A percentile compares a stretch with the other conserved stretches of the same genome.
Conservation (phyloP, 2,329 filamentous ascomycete genomes). For the Alternaria sp. region DNA sequence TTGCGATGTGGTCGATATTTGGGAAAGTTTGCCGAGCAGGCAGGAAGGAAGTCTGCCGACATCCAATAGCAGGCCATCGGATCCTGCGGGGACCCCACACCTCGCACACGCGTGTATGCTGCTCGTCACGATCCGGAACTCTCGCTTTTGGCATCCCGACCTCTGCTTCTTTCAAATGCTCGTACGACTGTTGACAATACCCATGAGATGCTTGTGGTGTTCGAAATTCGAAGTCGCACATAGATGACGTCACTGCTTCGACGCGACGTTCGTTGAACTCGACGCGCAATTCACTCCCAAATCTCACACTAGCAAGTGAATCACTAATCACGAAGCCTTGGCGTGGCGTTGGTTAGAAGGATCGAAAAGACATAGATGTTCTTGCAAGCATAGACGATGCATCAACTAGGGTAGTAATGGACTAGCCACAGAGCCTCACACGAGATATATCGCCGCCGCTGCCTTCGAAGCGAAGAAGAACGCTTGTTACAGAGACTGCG, state of each 20-base stretch:
- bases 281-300: not conserved
- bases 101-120: conserved; percentile 24
- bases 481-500: not conserved
- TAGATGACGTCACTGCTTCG: not conserved
- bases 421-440: conserved; percentile 25
- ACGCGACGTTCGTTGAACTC: not conserved
- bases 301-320: not conserved
- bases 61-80: conserved; percentile 17
- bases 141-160: conserved; percentile 21
- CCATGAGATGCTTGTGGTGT: not conserved
- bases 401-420: conserved; percentile 12
- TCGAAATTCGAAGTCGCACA: not conserved
- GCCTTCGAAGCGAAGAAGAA: conserved; percentile 24
- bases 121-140: conserved; percentile 19
- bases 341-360: not conserved
- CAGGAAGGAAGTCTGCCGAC: conserved; percentile 12
- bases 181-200: not conserved
- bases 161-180: not conserved
- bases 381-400: not conserved
- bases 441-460: conserved; percentile 37
- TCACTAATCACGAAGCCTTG: not conserved
- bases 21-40: conserved; percentile 31
- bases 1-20: not conserved
- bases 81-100: conserved; percentile 23
- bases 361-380: not conserved